Percentiles rank a stretch among this genome's conserved stretches.
phyloP scores from a whole-genome alignment of 768 basidiomycete genomes.

The Lactarius vividus region DNA sequence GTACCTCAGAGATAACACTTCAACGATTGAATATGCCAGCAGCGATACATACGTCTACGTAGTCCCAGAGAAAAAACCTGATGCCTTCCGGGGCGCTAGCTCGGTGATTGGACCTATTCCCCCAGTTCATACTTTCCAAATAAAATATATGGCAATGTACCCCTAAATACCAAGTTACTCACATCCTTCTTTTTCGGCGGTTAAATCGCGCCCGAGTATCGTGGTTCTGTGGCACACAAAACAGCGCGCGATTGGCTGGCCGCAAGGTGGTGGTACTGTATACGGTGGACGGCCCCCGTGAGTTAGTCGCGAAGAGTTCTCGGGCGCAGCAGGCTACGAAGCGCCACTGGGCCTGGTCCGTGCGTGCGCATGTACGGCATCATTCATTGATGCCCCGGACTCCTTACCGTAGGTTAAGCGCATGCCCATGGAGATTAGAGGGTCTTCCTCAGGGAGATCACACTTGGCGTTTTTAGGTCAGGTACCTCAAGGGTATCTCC shows the following conservation, averaged over 20 bases:
- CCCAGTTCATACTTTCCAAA: background rate
- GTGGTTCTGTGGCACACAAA: background rate
- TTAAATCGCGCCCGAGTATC: background rate
- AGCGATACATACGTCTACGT: background rate
- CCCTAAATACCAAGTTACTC: background rate
- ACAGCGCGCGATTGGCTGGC: background rate
- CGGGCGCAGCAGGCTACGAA: slow-evolving; percentile 1
- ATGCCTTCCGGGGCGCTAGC: background rate
- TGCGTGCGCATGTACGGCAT: slow-evolving; percentile 12
- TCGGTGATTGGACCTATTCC: background rate
- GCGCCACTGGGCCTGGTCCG: slow-evolving; percentile 13
- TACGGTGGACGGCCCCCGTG: background rate
- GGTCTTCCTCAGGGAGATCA: slow-evolving; percentile 3
- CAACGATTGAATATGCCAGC: background rate
- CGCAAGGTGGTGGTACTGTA: background rate
- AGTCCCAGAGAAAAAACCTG: background rate
- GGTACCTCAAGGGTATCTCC: slow-evolving; percentile 16
- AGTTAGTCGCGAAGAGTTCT: background rate
- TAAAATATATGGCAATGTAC: background rate
- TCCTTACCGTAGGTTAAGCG: background rate
- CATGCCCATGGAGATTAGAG: slow-evolving; percentile 13
- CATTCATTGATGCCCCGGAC: background rate
- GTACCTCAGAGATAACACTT: background rate
- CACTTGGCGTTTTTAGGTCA: background rate
- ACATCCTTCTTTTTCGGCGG: background rate